Evolutionary conservation across 352 stramenopile species (phyloP).

Genomic region (Pythium brassicae): DNA sequence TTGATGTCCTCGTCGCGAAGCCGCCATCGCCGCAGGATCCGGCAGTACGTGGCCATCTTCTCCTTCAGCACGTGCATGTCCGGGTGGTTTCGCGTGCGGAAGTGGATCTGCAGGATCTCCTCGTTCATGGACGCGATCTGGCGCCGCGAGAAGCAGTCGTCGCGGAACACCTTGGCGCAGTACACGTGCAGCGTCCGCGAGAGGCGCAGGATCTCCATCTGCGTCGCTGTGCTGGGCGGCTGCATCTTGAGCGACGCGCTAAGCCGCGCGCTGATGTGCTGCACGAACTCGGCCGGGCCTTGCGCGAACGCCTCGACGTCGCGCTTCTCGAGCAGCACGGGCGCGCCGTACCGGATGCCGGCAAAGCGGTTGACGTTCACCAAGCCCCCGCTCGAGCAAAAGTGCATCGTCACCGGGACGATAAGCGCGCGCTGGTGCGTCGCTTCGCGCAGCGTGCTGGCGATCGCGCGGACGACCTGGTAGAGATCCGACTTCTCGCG

Average conservation of each 20-base stretch:
- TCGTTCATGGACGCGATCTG: slow-evolving; percentile 80
- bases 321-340: slow-evolving; percentile 52
- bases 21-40: slow-evolving; percentile 54
- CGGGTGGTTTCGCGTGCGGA: slow-evolving; percentile 63
- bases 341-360: slow-evolving; percentile 55
- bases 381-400: slow-evolving; percentile 43
- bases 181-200: slow-evolving; percentile 70
- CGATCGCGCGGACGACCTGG: slow-evolving; percentile 46
- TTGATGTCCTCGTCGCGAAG: slow-evolving; percentile 72
- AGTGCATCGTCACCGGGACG: slow-evolving; percentile 61
- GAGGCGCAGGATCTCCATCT: slow-evolving; percentile 64
- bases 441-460: slow-evolving; percentile 33
- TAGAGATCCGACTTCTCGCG: slow-evolving; percentile 44
- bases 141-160: slow-evolving; percentile 67
- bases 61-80: slow-evolving; percentile 65
- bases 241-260: slow-evolving; percentile 55
- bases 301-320: slow-evolving; percentile 57
- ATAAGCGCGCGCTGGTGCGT: slow-evolving; percentile 44
- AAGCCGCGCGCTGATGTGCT: slow-evolving; percentile 55
- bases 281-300: slow-evolving; percentile 52
- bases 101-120: slow-evolving; percentile 75
- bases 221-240: slow-evolving; percentile 42
- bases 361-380: slow-evolving; percentile 48
- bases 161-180: slow-evolving; percentile 55
- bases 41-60: slow-evolving; percentile 60